A percentile compares a stretch with the other conserved stretches of the same genome.
phyloP scores from a whole-genome alignment of 352 stramenopile genomes.

The Pythium rishiriense region DNA sequence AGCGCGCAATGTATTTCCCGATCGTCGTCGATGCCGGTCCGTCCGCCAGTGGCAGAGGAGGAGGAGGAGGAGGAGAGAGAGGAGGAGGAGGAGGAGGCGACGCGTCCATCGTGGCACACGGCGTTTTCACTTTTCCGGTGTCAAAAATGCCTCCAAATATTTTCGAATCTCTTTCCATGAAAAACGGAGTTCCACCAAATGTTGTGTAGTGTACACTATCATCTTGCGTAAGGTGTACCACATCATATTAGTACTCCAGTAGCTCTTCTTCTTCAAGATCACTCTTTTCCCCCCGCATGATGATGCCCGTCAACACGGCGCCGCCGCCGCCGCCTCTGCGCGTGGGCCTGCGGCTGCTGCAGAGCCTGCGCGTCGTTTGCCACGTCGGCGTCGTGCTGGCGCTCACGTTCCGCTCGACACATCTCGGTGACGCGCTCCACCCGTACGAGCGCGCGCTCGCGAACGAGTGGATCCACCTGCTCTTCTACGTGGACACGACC shows the following conservation, averaged over 20 bases:
- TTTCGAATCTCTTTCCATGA: constrained; percentile 18
- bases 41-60: background rate
- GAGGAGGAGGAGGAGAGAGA: background rate
- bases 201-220: background rate
- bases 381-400: constrained; percentile 44
- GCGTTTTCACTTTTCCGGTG: background rate
- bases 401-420: constrained; percentile 47
- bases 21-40: constrained; percentile 43
- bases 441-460: constrained; percentile 60
- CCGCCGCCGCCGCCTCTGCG: background rate
- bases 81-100: background rate
- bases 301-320: background rate
- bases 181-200: background rate
- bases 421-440: constrained; percentile 49
- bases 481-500: constrained; percentile 68
- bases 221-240: background rate
- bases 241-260: background rate
- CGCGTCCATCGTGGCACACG: constrained; percentile 1
- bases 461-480: constrained; percentile 68
- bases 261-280: background rate
- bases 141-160: background rate
- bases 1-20: constrained; percentile 69
- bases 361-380: constrained; percentile 34
- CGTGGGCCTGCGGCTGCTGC: constrained; percentile 20
- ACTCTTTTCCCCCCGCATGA: too few species aligned